phyloP scores from a whole-genome alignment of 2,329 filamentous ascomycete genomes.

The Fusarium acutatum region DNA sequence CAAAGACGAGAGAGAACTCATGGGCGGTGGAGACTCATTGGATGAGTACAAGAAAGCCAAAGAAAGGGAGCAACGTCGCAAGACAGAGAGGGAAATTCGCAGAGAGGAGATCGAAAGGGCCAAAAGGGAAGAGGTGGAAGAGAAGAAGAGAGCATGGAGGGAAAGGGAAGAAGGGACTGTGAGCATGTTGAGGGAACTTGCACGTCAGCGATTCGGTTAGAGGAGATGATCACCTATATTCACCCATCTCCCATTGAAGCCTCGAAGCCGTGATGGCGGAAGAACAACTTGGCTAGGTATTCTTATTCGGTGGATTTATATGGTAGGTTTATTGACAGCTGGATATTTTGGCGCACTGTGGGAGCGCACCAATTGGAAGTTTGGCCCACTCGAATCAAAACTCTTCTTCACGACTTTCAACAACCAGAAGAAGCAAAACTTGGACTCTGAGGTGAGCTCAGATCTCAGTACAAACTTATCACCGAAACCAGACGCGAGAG shows the following conservation, averaged over 20 bases:
- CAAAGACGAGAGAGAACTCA: conserved; percentile 75
- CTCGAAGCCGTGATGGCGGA: background rate
- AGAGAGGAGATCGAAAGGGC: conserved; percentile 83
- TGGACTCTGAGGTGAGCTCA: background rate
- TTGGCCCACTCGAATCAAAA: conserved; percentile 42
- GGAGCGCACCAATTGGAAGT: conserved; percentile 28
- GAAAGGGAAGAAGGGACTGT: conserved; percentile 87
- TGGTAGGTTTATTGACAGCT: background rate
- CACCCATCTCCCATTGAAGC: background rate
- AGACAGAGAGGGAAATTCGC: conserved; percentile 83
- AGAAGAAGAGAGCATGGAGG: conserved; percentile 73
- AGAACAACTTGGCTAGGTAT: background rate
- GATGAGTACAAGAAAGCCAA: conserved; percentile 75
- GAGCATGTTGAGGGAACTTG: conserved; percentile 80
- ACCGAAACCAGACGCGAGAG: background rate
- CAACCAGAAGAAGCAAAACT: conserved; percentile 8
- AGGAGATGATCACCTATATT: background rate
- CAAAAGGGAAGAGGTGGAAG: conserved; percentile 80
- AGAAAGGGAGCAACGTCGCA: conserved; percentile 73
- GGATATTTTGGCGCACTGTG: conserved; percentile 40
- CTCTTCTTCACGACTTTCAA: conserved; percentile 38
- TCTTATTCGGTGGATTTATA: background rate
- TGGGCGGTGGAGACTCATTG: conserved; percentile 75
- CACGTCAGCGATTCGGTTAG: conserved; percentile 79
- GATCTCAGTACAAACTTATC: background rate